These are phyloP conservation scores for Rehmannia glutinosa DNA, from an alignment of 257 asterid genomes.

Conservation along the genomic window DNA sequence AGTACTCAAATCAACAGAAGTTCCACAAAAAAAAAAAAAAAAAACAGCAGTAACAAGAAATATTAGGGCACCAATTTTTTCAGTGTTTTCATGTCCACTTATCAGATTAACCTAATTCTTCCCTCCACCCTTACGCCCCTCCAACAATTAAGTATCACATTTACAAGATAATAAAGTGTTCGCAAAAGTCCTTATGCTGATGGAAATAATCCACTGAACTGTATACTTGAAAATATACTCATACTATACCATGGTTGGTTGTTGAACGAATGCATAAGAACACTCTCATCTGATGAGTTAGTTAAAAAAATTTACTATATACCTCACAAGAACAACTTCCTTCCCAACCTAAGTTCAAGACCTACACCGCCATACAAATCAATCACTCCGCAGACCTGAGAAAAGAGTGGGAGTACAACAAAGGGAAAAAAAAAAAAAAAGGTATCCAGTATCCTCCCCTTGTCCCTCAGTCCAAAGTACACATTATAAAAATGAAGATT, in stretches of 20 bases:
- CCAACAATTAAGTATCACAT: too few species aligned
- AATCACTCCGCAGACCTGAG: neutral
- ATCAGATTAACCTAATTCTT: too few species aligned
- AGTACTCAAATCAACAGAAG: neutral
- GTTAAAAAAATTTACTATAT: neutral
- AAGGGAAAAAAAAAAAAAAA: too few species aligned
- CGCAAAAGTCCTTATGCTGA: neutral
- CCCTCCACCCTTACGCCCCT: too few species aligned
- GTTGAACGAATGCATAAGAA: neutral
- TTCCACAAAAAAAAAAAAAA: neutral
- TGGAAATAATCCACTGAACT: neutral
- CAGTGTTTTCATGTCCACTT: neutral
- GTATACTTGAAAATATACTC: constrained; percentile 2
- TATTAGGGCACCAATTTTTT: neutral
- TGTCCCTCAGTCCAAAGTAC: too few species aligned
- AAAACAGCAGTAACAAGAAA: neutral
- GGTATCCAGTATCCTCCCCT: too few species aligned
- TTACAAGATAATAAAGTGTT: neutral
- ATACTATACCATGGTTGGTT: neutral
- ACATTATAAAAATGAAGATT: neutral
- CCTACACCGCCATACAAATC: neutral
- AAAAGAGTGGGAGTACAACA: neutral
- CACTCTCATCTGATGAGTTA: neutral
- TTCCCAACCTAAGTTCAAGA: neutral
- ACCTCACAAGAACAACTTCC: neutral